Evolutionary conservation across 768 basidiomycete species (phyloP).

Genomic region (Trametes gibbosa): DNA sequence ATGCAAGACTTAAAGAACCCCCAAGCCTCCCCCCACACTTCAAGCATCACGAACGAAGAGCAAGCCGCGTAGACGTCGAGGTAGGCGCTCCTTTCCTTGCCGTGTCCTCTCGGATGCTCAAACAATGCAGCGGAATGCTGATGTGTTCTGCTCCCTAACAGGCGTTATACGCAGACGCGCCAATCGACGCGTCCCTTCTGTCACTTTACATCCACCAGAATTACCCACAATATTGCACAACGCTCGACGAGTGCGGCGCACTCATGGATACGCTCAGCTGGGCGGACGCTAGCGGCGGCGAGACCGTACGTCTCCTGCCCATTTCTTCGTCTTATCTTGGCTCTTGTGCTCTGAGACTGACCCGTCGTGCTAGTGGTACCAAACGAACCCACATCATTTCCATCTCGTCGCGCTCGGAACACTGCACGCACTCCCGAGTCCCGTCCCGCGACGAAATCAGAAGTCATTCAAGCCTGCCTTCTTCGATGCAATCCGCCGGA

Average conservation of each 20-base stretch:
- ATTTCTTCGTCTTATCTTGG: background rate
- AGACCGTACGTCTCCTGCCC: constrained; percentile 44
- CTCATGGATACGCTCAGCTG: constrained; percentile 76
- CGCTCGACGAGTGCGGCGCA: constrained; percentile 69
- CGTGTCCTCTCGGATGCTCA: too few relatives aligned
- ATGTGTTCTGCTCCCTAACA: constrained; percentile 26
- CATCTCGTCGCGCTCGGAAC: constrained; percentile 79
- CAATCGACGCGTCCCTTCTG: constrained; percentile 88
- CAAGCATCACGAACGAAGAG: constrained; percentile 53
- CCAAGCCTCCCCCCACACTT: constrained; percentile 59
- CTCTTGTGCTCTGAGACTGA: background rate
- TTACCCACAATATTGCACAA: constrained; percentile 78
- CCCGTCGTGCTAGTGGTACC: constrained; percentile 49
- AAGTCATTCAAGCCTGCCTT: constrained; percentile 86
- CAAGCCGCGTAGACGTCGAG: constrained; percentile 77
- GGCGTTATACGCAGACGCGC: constrained; percentile 78
- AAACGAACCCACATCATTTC: constrained; percentile 82
- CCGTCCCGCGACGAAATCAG: constrained; percentile 76
- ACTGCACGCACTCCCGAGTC: constrained; percentile 83
- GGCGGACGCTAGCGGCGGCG: constrained; percentile 66
- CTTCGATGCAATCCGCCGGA: constrained; percentile 61
- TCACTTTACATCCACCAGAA: constrained; percentile 94
- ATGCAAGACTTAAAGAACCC: constrained; percentile 52
- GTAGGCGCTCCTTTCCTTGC: constrained; percentile 34
- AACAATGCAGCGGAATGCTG: background rate